phyloP scores from a whole-genome alignment of 805 yeast genomes.

The Candida quercuum region DNA sequence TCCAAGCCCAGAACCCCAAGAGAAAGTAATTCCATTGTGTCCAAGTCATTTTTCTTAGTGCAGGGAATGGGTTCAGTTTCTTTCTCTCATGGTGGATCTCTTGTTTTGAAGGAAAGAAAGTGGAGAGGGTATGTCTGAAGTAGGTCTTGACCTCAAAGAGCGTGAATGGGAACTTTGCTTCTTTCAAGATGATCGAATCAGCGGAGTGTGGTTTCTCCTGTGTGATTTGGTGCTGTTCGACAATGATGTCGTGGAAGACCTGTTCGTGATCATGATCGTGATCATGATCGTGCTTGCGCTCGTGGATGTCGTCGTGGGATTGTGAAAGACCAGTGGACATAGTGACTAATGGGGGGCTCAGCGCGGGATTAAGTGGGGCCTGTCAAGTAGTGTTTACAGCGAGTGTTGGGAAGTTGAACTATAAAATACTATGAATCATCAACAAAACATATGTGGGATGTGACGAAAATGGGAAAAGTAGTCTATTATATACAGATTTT shows the following conservation, averaged over 20 bases:
- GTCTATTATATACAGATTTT: too few species aligned
- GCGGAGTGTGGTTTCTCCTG: not conserved
- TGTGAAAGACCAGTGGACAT: too few species aligned
- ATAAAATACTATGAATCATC: too few species aligned
- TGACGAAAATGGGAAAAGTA: too few species aligned
- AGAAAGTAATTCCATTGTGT: conserved; percentile 50
- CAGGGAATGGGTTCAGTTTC: conserved; percentile 60
- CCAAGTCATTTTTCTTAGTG: conserved; percentile 40
- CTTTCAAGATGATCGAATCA: conserved; percentile 1
- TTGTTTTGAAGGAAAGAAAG: conserved; percentile 43
- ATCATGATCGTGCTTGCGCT: too few species aligned
- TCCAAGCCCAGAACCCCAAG: conserved; percentile 54
- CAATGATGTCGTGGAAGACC: not conserved
- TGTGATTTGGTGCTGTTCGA: not conserved
- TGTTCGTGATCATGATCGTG: too few species aligned
- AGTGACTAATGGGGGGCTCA: too few species aligned
- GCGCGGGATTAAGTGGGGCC: too few species aligned
- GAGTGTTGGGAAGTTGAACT: too few species aligned
- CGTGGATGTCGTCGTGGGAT: too few species aligned
- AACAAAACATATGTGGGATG: too few species aligned
- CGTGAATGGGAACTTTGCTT: conserved; percentile 5
- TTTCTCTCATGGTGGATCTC: conserved; percentile 28
- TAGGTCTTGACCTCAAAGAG: conserved; percentile 8
- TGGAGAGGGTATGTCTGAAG: conserved; percentile 38
- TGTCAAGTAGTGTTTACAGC: too few species aligned